These are phyloP conservation scores for Ceratocystis harringtonii DNA, from an alignment of 2,329 filamentous ascomycete species.

Conservation along the genomic window DNA sequence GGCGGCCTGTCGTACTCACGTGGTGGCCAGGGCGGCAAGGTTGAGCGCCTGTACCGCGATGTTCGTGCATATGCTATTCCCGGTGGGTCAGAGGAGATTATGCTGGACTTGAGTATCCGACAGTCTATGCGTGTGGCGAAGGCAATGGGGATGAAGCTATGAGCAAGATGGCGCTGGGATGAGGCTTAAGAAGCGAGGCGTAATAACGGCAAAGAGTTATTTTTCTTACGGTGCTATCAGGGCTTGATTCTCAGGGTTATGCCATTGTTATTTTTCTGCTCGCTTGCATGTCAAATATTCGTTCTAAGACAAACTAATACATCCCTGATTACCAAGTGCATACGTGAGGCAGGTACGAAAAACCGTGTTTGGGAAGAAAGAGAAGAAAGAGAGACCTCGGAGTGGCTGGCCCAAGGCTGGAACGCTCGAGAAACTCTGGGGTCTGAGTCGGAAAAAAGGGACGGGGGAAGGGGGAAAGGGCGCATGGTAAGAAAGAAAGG, in stretches of 20 bases:
- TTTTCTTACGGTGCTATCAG: too few species aligned
- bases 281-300: too few species aligned
- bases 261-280: too few species aligned
- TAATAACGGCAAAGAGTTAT: not conserved
- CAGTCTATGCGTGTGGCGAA: conserved; percentile 81
- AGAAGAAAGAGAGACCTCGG: too few species aligned
- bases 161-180: conserved; percentile 25
- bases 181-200: not conserved
- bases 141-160: conserved; percentile 91
- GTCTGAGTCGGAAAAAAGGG: not conserved
- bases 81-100: conserved; percentile 93
- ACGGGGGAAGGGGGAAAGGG: not conserved
- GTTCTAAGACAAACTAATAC: too few species aligned
- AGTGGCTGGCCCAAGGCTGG: too few species aligned
- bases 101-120: conserved; percentile 90
- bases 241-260: too few species aligned
- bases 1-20: conserved; percentile 84
- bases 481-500: not conserved
- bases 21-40: conserved; percentile 87
- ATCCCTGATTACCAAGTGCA: not conserved
- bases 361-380: not conserved
- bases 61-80: conserved; percentile 94
- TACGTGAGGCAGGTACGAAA: not conserved
- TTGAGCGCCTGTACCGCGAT: conserved; percentile 88
- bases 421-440: too few species aligned